Base-by-base conservation (phyloP, 176 grass and related monocot species). In the Lolium perenne region DNA sequence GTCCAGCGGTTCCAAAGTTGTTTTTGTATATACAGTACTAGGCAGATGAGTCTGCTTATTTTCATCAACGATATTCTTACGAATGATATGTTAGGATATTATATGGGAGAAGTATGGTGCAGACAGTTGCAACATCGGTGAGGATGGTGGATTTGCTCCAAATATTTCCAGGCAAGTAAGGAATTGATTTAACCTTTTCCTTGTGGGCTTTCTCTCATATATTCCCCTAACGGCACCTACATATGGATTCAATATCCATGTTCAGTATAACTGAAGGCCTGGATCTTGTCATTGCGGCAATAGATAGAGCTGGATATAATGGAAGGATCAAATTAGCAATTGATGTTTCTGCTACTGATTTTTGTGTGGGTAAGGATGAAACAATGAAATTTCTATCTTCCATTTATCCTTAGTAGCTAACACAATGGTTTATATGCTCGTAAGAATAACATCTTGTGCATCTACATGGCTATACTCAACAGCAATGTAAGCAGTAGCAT, bases 111-210 rank as follows among this genome's bases (percentile, higher is more conserved):
- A 91, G 73, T 89, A 88, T 87, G 91, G 86, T 81, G 79, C 88
- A 82, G 79, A 61, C 29, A 91, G 88, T 57, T 99, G 90, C 91
- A 99, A 94, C 85, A 88, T 94, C 79, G 90, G 97, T 45, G 80
- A 96, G 50, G 92, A 99, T 88, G 94, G 94, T 71, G 94, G 97
- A 53, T 91, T 99, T 94, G 94, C 97, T 88, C 92, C 94, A 82
- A 94, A 99, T 94, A 92, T 99, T 90, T 91, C 90, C 78, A 94
- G 92, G 97, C 82, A 96, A 88, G 90, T 87, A 83, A 84, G 76
- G 47, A 79, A 84, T 79, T 76, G 67, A 60, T 71, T 74, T 71
- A 40, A 54, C 11, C 8, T 49, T 86, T 89, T 84, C 15, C 18
- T 51, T 11, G 47, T 50, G 80, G 22, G 14, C 1, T 53, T 89